Conservation (phyloP, 495 filamentous ascomycete genomes). For the Sabuloglossum arenarium region DNA sequence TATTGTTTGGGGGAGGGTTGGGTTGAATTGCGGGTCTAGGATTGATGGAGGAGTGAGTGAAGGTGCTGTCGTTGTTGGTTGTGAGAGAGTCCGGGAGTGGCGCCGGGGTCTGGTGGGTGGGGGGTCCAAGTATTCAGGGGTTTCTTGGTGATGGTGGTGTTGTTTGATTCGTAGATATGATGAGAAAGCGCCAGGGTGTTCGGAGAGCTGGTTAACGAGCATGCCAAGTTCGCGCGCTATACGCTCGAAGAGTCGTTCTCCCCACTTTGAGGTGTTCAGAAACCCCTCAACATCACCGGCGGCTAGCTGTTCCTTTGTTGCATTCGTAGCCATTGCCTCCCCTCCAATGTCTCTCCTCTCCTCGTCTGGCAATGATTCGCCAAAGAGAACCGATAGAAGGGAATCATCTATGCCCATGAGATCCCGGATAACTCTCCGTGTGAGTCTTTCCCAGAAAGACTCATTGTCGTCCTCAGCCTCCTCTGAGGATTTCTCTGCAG, state of each 20-base stretch:
- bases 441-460: slow-evolving; percentile 62
- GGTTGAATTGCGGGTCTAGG: slow-evolving; percentile 23
- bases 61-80: slow-evolving; percentile 8
- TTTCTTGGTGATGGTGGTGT: background rate
- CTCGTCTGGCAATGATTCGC: slow-evolving; percentile 53
- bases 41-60: slow-evolving; percentile 17
- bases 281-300: slow-evolving; percentile 5
- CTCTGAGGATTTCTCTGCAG: slow-evolving; percentile 9
- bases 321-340: slow-evolving; percentile 8
- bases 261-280: slow-evolving; percentile 28
- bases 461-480: slow-evolving; percentile 25
- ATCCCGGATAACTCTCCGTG: slow-evolving; percentile 68
- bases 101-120: background rate
- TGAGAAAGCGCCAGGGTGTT: slow-evolving; percentile 63
- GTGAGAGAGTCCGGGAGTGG: background rate
- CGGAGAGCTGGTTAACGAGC: slow-evolving; percentile 62
- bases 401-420: slow-evolving; percentile 81
- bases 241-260: slow-evolving; percentile 55
- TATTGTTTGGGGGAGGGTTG: slow-evolving; percentile 21
- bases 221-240: slow-evolving; percentile 73
- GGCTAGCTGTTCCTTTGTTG: slow-evolving; percentile 6
- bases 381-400: slow-evolving; percentile 67
- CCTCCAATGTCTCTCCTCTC: no score
- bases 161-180: slow-evolving; percentile 32
- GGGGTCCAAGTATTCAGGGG: background rate